Evolutionary conservation across 139 green algal species (phyloP).

Genomic region (Picochlorum costavermella): DNA sequence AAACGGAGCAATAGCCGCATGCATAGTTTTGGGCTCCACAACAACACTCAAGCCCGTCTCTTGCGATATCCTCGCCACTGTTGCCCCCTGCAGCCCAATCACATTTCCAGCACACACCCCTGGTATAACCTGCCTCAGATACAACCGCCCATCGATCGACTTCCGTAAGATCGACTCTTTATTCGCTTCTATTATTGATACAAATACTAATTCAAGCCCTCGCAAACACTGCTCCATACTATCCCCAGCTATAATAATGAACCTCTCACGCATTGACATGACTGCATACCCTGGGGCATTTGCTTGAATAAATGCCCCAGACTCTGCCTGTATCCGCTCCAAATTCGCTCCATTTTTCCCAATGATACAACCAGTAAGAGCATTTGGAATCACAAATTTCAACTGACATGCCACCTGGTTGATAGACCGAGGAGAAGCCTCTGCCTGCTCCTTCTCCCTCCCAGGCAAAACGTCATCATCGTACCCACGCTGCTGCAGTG

Average conservation of each 20-base stretch:
- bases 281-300: slow-evolving; percentile 20
- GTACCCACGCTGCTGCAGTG: too few relatives aligned
- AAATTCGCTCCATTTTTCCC: slow-evolving; percentile 18
- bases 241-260: slow-evolving; percentile 31
- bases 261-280: slow-evolving; percentile 14
- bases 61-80: slow-evolving; percentile 11
- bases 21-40: slow-evolving; percentile 17
- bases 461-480: too few relatives aligned
- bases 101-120: slow-evolving; percentile 24
- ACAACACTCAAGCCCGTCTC: slow-evolving; percentile 4
- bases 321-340: slow-evolving; percentile 19
- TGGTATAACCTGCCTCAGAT: slow-evolving; percentile 23
- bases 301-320: slow-evolving; percentile 24
- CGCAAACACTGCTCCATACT: not conserved
- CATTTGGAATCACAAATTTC: slow-evolving; percentile 25
- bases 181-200: slow-evolving; percentile 8
- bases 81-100: slow-evolving; percentile 22
- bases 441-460: not conserved
- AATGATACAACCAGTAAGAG: slow-evolving; percentile 19
- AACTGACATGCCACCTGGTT: slow-evolving; percentile 21
- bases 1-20: slow-evolving; percentile 31
- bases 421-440: slow-evolving; percentile 1
- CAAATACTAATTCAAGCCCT: slow-evolving; percentile 13
- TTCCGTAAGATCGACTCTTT: slow-evolving; percentile 7
- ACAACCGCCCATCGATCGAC: not conserved